Conservation (phyloP, 169 alveolate genomes). For the Eimeria praecox region DNA sequence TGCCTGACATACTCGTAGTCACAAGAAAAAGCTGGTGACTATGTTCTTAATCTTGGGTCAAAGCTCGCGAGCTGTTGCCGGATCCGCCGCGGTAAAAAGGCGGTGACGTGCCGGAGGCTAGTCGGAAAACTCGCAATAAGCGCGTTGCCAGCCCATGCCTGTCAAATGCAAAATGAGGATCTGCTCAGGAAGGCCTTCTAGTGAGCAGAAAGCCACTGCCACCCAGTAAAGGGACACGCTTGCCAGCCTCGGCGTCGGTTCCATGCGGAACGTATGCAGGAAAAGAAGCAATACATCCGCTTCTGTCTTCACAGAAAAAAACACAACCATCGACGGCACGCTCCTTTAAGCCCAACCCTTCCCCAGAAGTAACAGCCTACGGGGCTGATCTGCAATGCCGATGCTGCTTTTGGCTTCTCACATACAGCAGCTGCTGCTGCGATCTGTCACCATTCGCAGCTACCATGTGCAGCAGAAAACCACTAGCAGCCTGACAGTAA, state of each 20-base stretch:
- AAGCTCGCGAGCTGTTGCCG: background rate
- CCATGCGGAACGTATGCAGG: background rate
- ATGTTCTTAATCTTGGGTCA: background rate
- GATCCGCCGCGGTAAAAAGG: background rate
- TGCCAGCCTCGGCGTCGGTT: background rate
- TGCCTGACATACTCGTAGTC: background rate
- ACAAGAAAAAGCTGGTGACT: background rate
- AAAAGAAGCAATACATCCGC: background rate
- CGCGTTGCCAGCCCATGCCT: background rate
- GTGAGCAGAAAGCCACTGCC: background rate
- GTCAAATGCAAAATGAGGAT: background rate
- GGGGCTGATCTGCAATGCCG: background rate
- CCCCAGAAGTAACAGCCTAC: background rate
- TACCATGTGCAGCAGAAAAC: background rate
- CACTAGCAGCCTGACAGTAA: background rate
- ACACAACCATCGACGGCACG: background rate
- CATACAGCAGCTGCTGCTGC: background rate
- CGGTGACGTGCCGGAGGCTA: background rate
- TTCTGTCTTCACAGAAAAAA: background rate
- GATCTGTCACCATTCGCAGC: background rate
- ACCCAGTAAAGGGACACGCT: background rate
- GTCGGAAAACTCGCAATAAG: background rate
- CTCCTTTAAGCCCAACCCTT: background rate
- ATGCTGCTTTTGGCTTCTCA: background rate
- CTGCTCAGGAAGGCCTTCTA: background rate